A percentile compares a stretch with the other conserved stretches of the same genome.
Evolutionary conservation across 306 rosid species (phyloP).

Genomic region (Corylus americana): DNA sequence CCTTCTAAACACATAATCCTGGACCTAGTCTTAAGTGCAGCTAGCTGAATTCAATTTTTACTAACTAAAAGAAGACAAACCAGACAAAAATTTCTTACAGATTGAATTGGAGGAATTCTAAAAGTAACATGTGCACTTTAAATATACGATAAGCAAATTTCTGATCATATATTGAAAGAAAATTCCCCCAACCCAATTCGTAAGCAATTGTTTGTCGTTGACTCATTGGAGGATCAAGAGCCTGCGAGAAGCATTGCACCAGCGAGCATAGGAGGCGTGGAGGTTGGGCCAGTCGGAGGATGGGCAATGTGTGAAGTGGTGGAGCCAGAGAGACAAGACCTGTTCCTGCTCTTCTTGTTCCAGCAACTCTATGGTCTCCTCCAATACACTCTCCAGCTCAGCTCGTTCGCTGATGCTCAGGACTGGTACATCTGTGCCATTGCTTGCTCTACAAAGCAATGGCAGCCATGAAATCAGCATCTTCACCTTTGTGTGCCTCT

Average conservation of each 20-base stretch:
- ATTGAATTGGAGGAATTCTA: too few species aligned
- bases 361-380: constrained; percentile 45
- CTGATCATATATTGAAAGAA: too few species aligned
- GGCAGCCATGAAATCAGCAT: constrained; percentile 79
- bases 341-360: constrained; percentile 57
- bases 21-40: too few species aligned
- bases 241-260: constrained; percentile 65
- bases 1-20: too few species aligned
- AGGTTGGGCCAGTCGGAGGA: constrained; percentile 88
- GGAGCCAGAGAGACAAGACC: constrained; percentile 76
- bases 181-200: background rate
- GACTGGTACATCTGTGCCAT: constrained; percentile 58
- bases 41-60: too few species aligned
- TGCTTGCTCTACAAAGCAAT: constrained; percentile 68
- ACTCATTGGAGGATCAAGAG: constrained; percentile 39
- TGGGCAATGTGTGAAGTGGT: constrained; percentile 60
- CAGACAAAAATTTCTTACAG: too few species aligned
- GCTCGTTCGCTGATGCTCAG: constrained; percentile 49
- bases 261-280: constrained; percentile 58
- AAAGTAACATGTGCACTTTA: too few species aligned
- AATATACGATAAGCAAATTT: too few species aligned
- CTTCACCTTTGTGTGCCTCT: constrained; percentile 42
- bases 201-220: background rate
- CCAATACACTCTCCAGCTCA: constrained; percentile 62
- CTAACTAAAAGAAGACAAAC: too few species aligned